Evolutionary conservation across 148 eudicot genomes (phyloP).

Genomic region (Chenopodium suecicum): DNA sequence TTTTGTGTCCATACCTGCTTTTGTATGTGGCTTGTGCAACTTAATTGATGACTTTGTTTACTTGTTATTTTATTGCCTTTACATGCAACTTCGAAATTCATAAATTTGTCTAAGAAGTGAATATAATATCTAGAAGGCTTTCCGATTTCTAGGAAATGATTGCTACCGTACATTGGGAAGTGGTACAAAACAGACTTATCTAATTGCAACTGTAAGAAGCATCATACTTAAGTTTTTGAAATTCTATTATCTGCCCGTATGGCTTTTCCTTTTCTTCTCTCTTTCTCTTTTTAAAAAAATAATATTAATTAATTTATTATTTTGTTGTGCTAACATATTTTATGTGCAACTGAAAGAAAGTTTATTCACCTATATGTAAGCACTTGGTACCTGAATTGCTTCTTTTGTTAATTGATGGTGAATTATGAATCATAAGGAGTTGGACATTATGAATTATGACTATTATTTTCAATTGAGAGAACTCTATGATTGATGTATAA

Average conservation of each 20-base stretch:
- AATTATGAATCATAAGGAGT: neutral
- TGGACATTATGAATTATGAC: neutral
- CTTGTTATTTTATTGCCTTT: neutral
- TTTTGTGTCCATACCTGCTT: too few relatives aligned
- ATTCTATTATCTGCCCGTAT: neutral
- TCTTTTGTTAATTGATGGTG: neutral
- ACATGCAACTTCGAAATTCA: conserved; percentile 16
- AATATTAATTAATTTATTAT: too few relatives aligned
- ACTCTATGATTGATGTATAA: too few relatives aligned
- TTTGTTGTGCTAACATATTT: too few relatives aligned
- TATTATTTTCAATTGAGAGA: too few relatives aligned
- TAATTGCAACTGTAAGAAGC: neutral
- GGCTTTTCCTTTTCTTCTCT: neutral
- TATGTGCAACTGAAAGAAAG: neutral
- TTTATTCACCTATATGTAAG: too few relatives aligned
- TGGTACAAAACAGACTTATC: neutral
- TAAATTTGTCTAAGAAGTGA: neutral
- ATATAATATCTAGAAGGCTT: conserved; percentile 15
- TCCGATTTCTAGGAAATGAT: conserved; percentile 7
- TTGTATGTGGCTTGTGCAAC: too few relatives aligned
- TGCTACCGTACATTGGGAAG: conserved; percentile 18
- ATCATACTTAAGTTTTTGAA: neutral
- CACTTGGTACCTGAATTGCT: too few relatives aligned
- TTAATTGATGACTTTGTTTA: conserved; percentile 4
- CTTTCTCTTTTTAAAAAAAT: too few relatives aligned